phyloP scores from a whole-genome alignment of 805 yeast genomes.

The Metschnikowia bowlesiae region DNA sequence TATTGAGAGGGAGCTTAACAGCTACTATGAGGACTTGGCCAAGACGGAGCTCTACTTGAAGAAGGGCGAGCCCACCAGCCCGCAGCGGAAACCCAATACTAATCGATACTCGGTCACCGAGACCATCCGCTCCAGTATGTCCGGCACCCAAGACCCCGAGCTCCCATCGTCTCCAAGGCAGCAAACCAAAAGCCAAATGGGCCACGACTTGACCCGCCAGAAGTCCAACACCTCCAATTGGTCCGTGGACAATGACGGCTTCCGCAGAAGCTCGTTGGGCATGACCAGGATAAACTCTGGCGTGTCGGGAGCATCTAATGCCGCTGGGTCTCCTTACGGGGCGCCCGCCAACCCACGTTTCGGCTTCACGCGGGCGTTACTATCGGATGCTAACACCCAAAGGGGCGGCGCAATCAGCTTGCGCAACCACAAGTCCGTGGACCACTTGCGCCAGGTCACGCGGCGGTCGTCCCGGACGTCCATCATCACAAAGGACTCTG shows the following conservation, averaged over 20 bases:
- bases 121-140: slow-evolving; percentile 14
- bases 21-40: slow-evolving; percentile 41
- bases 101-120: slow-evolving; percentile 21
- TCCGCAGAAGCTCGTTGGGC: slow-evolving; percentile 24
- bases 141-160: slow-evolving; percentile 2
- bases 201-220: slow-evolving; percentile 21
- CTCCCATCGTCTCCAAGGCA: slow-evolving; percentile 4
- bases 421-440: slow-evolving; percentile 26
- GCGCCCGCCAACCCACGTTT: slow-evolving; percentile 19
- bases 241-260: slow-evolving; percentile 30
- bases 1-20: slow-evolving; percentile 42
- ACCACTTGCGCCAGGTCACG: slow-evolving; percentile 22
- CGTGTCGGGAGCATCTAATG: slow-evolving; percentile 24
- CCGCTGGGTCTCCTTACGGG: not conserved
- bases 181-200: slow-evolving; percentile 1
- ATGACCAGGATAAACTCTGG: slow-evolving; percentile 29
- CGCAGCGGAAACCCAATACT: slow-evolving; percentile 6
- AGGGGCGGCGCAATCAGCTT: slow-evolving; percentile 14
- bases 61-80: slow-evolving; percentile 15
- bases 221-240: slow-evolving; percentile 32
- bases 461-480: slow-evolving; percentile 34
- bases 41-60: slow-evolving; percentile 39
- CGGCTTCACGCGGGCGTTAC: slow-evolving; percentile 40
- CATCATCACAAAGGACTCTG: slow-evolving; percentile 30
- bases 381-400: slow-evolving; percentile 25